Base-by-base conservation (phyloP, 2,329 filamentous ascomycete genomes). In the Aspergillus floridensis region DNA sequence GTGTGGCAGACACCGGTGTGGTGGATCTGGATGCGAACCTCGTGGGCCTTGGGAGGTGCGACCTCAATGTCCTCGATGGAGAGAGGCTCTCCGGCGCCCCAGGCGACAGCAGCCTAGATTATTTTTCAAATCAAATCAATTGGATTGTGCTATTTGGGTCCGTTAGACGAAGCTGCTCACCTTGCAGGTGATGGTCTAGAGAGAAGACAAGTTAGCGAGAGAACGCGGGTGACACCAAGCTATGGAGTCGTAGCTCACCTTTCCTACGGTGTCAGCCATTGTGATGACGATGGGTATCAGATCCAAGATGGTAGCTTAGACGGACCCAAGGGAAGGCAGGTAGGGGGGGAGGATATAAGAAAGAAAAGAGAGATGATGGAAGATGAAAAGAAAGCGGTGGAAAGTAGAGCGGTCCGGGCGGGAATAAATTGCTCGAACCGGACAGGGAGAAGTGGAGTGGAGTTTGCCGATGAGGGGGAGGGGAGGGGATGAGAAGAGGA, bases 1-100 rank as follows among this genome's bases (percentile, higher is more conserved):
- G 93, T 99, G 82, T 99, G 95, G 84, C 95, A 99, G 76, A 99
- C 95, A 79, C 95, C 95, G 56, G 95, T 99, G 83, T 97, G 96
- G 84, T 93, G 89, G 76, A 98, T 91, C 83, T 98, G 82, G 74
- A 99, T 96, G 71, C 95, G 91, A 74, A 99, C 95, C 82, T 99
- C 95, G 80, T 96, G 86, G 63, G 93, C 93, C 79, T 84, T 88
- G 61, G 95, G 95, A 64, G 93, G 90, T 56, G 84, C 86, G 66
- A 99, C 95, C 81, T 98, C 93, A 71, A 99, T 84, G 68, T 96
- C 91, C 81, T 99, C 95, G 68, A 98, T 85, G 70, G 83, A 87
- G 66, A 99, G 86, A 68, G 91, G 88, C 81, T 96, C 91, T 75
- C 90, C 93, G 51, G 95, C 92, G 79, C 93, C 93, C 95, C 95